These are phyloP conservation scores for Clathrus columnatus DNA, from an alignment of 768 basidiomycete species.

Conservation along the genomic window DNA sequence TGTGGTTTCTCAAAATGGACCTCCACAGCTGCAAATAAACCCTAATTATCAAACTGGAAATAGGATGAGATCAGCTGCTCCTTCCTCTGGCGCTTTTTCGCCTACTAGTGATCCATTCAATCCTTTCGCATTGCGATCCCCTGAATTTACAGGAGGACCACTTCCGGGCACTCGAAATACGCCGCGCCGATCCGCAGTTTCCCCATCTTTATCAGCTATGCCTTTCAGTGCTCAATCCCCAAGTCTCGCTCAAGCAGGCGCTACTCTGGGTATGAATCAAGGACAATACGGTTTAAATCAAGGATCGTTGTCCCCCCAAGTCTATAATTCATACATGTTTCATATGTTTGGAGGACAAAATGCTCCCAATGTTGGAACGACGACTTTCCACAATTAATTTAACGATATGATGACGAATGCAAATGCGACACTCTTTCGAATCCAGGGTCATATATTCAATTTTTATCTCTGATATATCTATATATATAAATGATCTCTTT, in stretches of 20 bases:
- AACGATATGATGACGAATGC: conserved; percentile 8
- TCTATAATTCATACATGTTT: conserved; percentile 80
- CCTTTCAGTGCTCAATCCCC: conserved; percentile 58
- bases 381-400: conserved; percentile 54
- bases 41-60: conserved; percentile 34
- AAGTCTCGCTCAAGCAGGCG: conserved; percentile 44
- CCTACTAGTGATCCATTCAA: conserved; percentile 50
- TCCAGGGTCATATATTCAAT: background rate
- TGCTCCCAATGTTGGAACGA: conserved; percentile 66
- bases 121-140: conserved; percentile 43
- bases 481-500: background rate
- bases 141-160: conserved; percentile 26
- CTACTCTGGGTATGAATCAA: conserved; percentile 57
- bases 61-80: conserved; percentile 22
- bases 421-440: conserved; percentile 8
- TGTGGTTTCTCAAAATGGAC: conserved; percentile 49
- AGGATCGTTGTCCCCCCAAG: conserved; percentile 38
- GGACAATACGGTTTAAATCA: conserved; percentile 51
- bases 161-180: conserved; percentile 29
- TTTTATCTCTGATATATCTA: background rate
- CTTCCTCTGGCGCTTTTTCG: conserved; percentile 40
- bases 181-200: conserved; percentile 22
- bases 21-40: conserved; percentile 63
- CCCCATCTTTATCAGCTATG: conserved; percentile 25
- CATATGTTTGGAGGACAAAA: conserved; percentile 62